Evolutionary conservation across 1,284 basidiomycete species (phyloP).

Genomic region (Cutaneotrichosporon dermatis): DNA sequence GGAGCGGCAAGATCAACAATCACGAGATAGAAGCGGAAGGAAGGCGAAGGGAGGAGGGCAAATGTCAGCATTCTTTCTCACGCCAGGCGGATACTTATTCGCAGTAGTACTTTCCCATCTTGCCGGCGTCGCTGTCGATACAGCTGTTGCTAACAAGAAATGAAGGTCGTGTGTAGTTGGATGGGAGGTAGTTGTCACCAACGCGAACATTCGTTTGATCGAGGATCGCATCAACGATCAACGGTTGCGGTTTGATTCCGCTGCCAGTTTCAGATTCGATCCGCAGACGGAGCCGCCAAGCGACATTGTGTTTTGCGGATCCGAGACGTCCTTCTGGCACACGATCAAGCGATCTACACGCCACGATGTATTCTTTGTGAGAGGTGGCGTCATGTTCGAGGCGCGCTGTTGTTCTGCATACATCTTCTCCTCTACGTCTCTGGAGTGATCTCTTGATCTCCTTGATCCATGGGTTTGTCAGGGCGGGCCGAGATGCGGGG

Average conservation of each 20-base stretch:
- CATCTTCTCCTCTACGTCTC: neutral
- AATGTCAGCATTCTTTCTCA: constrained; percentile 8
- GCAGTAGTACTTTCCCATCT: constrained; percentile 54
- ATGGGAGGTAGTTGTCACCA: constrained; percentile 4
- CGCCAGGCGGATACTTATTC: constrained; percentile 57
- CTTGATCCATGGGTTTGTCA: neutral
- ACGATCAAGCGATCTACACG: too few relatives aligned
- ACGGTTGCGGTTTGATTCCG: too few relatives aligned
- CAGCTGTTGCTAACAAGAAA: too few relatives aligned
- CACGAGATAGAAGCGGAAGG: neutral
- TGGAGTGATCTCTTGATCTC: neutral
- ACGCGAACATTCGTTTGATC: neutral
- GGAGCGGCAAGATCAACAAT: neutral
- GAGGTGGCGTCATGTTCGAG: too few relatives aligned
- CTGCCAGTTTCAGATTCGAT: too few relatives aligned
- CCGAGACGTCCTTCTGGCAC: too few relatives aligned
- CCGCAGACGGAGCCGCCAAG: too few relatives aligned
- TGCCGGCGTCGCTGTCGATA: constrained; percentile 4
- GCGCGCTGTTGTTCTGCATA: too few relatives aligned
- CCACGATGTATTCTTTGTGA: too few relatives aligned
- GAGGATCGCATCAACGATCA: too few relatives aligned
- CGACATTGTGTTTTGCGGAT: too few relatives aligned
- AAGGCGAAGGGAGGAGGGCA: neutral
- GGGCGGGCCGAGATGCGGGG: neutral
- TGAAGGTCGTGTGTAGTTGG: constrained; percentile 2